phyloP scores from a whole-genome alignment of 2,329 filamentous ascomycete species.

The Venturiaceae sp. region DNA sequence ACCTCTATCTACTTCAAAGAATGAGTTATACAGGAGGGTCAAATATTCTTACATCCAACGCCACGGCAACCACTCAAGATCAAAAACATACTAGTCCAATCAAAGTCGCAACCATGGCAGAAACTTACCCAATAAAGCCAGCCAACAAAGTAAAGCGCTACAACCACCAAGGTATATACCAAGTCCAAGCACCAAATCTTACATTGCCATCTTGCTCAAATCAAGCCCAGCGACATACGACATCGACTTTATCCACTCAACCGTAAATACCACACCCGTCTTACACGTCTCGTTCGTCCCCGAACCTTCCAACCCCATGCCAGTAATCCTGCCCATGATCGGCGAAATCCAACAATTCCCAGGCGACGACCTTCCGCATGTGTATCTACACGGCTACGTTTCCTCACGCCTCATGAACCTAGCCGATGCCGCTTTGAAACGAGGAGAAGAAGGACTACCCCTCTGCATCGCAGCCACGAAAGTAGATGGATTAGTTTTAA shows the following conservation, averaged over 20 bases:
- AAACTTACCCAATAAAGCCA: conserved; percentile 52
- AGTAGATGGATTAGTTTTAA: conserved; percentile 70
- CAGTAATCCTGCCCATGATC: conserved; percentile 74
- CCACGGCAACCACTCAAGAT: too few species aligned
- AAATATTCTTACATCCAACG: too few species aligned
- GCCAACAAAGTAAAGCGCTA: conserved; percentile 60
- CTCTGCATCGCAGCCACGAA: conserved; percentile 64
- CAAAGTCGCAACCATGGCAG: conserved; percentile 4
- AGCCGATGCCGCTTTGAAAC: conserved; percentile 26
- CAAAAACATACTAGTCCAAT: too few species aligned
- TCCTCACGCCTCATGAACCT: conserved; percentile 67
- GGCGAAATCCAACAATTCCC: conserved; percentile 69
- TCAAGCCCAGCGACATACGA: conserved; percentile 59
- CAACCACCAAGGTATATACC: conserved; percentile 47
- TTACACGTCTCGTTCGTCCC: conserved; percentile 72
- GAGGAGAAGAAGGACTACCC: conserved; percentile 47
- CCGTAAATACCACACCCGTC: conserved; percentile 65
- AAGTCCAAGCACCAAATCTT: conserved; percentile 11
- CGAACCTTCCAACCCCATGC: conserved; percentile 54
- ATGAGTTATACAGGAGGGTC: too few species aligned
- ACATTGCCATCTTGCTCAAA: neutral
- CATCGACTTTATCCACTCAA: conserved; percentile 59
- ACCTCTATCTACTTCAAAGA: too few species aligned
- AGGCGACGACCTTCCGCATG: conserved; percentile 56
- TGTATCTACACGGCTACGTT: conserved; percentile 80